phyloP scores from a whole-genome alignment of 257 asterid genomes.

The Paulownia fortunei region DNA sequence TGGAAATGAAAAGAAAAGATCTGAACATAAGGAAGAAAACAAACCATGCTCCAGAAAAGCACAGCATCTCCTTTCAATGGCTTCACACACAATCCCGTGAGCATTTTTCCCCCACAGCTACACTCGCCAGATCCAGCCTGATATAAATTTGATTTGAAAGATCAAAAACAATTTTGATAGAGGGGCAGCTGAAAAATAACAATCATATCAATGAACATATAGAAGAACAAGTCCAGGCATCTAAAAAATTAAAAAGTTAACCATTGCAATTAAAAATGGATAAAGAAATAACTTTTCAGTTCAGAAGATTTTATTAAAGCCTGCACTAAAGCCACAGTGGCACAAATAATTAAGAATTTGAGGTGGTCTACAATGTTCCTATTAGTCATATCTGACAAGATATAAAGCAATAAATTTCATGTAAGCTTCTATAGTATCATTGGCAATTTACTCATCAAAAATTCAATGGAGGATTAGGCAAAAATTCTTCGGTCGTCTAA shows the following conservation, averaged over 20 bases:
- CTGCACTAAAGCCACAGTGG: background rate
- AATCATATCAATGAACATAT: background rate
- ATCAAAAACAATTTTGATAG: conserved; percentile 6
- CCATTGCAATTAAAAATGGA: background rate
- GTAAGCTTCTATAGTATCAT: background rate
- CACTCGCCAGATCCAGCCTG: conserved; percentile 82
- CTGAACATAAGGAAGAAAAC: conserved; percentile 33
- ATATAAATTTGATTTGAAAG: conserved; percentile 24
- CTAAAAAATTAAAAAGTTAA: background rate
- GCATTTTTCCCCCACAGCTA: conserved; percentile 83
- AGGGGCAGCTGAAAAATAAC: conserved; percentile 19
- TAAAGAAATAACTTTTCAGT: conserved; percentile 4
- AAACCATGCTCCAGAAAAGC: conserved; percentile 96
- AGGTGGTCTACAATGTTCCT: background rate
- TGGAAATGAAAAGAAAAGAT: no score
- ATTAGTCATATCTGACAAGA: background rate
- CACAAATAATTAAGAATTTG: background rate
- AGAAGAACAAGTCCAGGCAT: background rate
- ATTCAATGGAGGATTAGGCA: background rate
- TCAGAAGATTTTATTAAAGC: conserved; percentile 1
- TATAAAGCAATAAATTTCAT: background rate
- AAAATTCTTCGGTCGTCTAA: background rate
- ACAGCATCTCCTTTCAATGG: conserved; percentile 86
- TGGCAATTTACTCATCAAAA: background rate
- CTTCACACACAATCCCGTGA: conserved; percentile 74